Evolutionary conservation across 129 eudicot species (phyloP), one percentile per base, ranked within the genome.

Genomic region (Helianthus tuberosus): DNA sequence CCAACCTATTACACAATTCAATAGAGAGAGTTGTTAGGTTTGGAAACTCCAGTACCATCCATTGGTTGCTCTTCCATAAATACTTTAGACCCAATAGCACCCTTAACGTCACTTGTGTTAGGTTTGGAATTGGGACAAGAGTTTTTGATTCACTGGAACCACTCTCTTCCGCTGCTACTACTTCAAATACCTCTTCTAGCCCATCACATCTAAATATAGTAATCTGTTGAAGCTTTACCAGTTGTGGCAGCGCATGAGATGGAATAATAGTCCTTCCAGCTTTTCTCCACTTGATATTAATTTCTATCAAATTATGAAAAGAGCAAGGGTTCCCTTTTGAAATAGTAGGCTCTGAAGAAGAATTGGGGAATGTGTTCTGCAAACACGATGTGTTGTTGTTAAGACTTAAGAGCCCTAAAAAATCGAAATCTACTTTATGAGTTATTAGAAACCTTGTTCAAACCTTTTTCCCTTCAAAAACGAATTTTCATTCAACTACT

Each of bases 201-300:
- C 5, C 10, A 0, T 20, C 0, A 23, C 5, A 20, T 0, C 0
- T 0, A 0, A 0, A 0, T 23, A 57, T 3, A 57, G 5, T 1
- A 20, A 57, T 57, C 13, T 23, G 11, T 23, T 57, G 6, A 57
- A 57, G 63, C 63, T 57, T 57, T 57, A 23, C 14, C 36, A 57
- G 9, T 9, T 57, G 36, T 23, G 9, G 36, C 35, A 57, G 63
- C 6, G n/a, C 63, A 20, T 57, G 1, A 20, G 63, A 57, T 23
- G 63, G 63, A 57, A 57, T 23, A 57, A 23, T 9, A 1, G 63
- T 57, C 47, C 2, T 41, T 55, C 13, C 32, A 20, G 9, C 7
- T 23, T 10, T 2, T 20, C 0, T 3, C 6, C 6, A 1, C 0
- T 3, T 0, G 10, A 9, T 57, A 0, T 25, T 3, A 57, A 57